Evolutionary conservation across 768 basidiomycete species (phyloP), one percentile per base, ranked within the genome.

Genomic region (Mycena galopus): DNA sequence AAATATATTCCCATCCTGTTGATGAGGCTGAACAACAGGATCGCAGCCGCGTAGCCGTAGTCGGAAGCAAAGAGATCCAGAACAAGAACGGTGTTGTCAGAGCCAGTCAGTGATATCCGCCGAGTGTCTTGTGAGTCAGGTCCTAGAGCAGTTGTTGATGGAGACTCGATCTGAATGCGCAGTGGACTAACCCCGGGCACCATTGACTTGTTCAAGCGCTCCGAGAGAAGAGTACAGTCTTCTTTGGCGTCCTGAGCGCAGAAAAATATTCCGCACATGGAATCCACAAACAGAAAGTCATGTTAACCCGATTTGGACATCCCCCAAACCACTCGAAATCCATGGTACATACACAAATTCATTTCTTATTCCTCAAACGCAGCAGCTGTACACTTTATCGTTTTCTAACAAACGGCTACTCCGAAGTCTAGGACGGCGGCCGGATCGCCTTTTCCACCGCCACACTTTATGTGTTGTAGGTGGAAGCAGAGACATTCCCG

Each of bases 401-500:
- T 68, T 62, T 71, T 70, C 65, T 75, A 74, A 65, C 63, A 61
- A 37, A 72, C 32, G n/a, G 23, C 23, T 44, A 75, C 53, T 68
- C 69, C 56, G 37, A 67, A 57, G 25, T 72, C 69, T 72, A 69
- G 44, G 23, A 68, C 56, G 50, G 67, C 37, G 73, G 57, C 35
- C 39, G 10, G 51, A 44, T 37, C 10, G 39, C 71, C 66, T 69
- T 75, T 72, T 68, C 63, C 63, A 44, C 16, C 21, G 23, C 47
- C 33, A 21, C 44, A 39, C 39, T 56, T 72, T 83, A 89, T 76
- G 88, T 86, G 79, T 84, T 87, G 89, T 99, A 99, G 62, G 93
- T 91, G 73, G 90, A 92, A 44, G 96, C 93, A 65, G 97, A 96
- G 67, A 97, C 96, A 76, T 92, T 96, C 75, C 97, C 97, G 61